These are phyloP conservation scores for Ophiostoma triangulosporum DNA, from an alignment of 2,329 filamentous ascomycete genomes.

Conservation along the genomic window DNA sequence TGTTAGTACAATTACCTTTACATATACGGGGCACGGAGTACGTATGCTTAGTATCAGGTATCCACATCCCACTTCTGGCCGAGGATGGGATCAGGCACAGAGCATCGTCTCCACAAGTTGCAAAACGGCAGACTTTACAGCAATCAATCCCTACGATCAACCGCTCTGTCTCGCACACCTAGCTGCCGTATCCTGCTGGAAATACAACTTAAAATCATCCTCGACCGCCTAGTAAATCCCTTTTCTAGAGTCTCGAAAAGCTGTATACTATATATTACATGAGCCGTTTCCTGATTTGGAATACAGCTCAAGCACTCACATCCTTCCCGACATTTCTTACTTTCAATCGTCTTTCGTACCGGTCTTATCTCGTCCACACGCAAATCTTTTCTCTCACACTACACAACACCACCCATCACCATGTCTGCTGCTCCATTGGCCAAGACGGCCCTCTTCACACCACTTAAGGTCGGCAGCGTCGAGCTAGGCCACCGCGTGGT, in stretches of 20 bases:
- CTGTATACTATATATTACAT: background rate
- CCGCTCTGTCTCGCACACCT: background rate
- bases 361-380: background rate
- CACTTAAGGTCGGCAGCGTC: conserved; percentile 28
- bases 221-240: background rate
- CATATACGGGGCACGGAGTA: no score
- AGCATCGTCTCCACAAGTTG: background rate
- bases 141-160: background rate
- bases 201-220: background rate
- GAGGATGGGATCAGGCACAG: background rate
- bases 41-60: background rate
- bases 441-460: conserved; percentile 16
- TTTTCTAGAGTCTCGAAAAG: background rate
- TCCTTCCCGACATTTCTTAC: no score
- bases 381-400: background rate
- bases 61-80: background rate
- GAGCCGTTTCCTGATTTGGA: background rate
- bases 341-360: background rate
- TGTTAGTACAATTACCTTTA: no score
- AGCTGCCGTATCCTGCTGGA: background rate
- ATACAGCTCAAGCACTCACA: background rate
- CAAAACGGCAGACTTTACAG: background rate
- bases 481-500: conserved; percentile 35
- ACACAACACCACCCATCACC: background rate
- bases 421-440: background rate